Evolutionary conservation across 108 stramenopile species (phyloP), one percentile per base, ranked within the genome.

Genomic region (Fragilaria crotonensis): DNA sequence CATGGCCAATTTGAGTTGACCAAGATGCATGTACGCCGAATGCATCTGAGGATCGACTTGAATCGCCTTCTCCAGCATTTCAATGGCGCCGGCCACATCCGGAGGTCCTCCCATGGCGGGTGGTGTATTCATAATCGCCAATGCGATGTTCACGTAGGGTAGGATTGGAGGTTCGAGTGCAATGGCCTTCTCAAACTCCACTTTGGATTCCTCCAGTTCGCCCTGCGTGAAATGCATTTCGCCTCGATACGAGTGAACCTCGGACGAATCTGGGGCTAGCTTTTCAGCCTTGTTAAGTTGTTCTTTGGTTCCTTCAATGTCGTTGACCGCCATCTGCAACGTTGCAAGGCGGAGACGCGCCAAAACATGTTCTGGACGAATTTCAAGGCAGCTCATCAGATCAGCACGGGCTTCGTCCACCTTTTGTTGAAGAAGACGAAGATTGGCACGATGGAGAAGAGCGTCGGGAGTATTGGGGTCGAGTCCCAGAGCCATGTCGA

Each of bases 111-210:
- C 90, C 19, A 64, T 65, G 4, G 68, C 56, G 17, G 87, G 77
- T 1, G 84, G 87, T 1, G 80, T 85, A 57, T 95, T 91, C 61
- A 91, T 61, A 2, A 87, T 68, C 14, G 90, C 81, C 54, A 95
- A 66, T 7, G 93, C 93, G 2, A 82, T 80, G 62, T 95, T 95
- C 5, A 95, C 88, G 55, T 90, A 95, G n/a, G 93, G 83, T 14
- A 90, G 90, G 68, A 91, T 95, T 28, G 49, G 66, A 7, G 81
- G 74, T 33, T 91, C 93, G 48, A 82, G 75, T 46, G 75, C 66
- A 52, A 89, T 90, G 2, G 90, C 90, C 63, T 76, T 81, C 45
- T 95, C 86, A 62, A 95, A 95, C 25, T 85, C 73, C 26, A 51
- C 57, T 55, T 70, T 74, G 25, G 93, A 89, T 30, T 80, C 60